Conservation (phyloP, 176 grass and related monocot species). For the Otatea glauca region DNA sequence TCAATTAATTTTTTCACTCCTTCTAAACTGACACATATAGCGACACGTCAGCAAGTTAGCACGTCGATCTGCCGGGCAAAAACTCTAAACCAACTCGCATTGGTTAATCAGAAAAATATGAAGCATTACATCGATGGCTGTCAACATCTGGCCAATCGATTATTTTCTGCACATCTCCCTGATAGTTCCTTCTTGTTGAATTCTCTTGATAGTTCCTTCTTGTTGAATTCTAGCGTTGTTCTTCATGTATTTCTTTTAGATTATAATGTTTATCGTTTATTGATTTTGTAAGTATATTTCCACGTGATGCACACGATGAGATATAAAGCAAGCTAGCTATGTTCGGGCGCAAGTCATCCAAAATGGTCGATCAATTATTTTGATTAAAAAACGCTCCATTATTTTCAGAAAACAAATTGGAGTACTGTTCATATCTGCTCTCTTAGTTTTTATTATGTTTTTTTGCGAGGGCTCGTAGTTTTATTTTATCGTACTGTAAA, state of each 20-base stretch:
- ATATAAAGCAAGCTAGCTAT: background rate
- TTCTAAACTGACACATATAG: too few relatives aligned
- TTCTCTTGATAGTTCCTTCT: background rate
- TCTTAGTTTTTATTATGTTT: background rate
- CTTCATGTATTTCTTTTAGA: background rate
- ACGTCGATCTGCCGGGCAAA: background rate
- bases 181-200: too few relatives aligned
- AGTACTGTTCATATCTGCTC: background rate
- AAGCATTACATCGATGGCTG: background rate
- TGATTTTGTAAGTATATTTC: background rate
- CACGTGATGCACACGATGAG: slow-evolving; percentile 28
- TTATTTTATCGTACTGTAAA: too few relatives aligned
- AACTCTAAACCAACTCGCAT: background rate
- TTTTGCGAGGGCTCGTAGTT: too few relatives aligned
- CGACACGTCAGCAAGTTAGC: background rate
- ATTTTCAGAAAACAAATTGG: background rate
- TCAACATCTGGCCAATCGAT: background rate
- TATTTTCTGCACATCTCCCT: background rate
- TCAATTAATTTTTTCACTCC: too few relatives aligned
- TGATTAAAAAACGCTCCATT: background rate
- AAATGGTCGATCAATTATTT: background rate
- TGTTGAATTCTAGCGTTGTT: background rate
- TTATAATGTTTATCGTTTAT: background rate
- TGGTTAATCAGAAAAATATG: background rate
- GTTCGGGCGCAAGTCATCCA: background rate